A percentile compares a stretch with the other conserved stretches of the same genome.
Evolutionary conservation across 2,329 filamentous ascomycete species (phyloP).

Genomic region (Arthrinium phaeospermum): DNA sequence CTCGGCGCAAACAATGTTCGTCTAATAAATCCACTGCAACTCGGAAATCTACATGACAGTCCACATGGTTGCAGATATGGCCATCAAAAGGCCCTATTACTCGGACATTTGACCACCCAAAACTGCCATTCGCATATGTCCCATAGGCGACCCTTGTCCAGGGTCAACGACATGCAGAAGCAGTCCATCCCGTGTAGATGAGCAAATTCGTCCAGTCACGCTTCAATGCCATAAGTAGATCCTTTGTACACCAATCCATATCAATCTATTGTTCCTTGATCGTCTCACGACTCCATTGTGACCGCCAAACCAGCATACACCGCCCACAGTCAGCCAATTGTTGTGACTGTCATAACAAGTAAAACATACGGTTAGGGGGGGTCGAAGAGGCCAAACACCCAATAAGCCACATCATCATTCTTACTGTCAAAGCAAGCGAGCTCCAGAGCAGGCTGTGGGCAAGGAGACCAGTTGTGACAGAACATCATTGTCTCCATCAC

Average conservation of each 20-base stretch:
- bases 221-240: not conserved
- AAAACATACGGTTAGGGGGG: not conserved
- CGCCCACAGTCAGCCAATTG: not conserved
- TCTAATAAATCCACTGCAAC: not conserved
- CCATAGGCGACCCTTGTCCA: not conserved
- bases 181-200: not conserved
- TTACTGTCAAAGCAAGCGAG: not conserved
- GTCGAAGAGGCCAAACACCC: not conserved
- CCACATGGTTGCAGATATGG: conserved; percentile 13
- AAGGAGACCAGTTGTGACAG: not conserved
- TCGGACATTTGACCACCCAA: not conserved
- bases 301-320: not conserved
- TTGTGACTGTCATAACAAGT: not conserved
- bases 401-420: not conserved
- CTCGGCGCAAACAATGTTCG: not conserved
- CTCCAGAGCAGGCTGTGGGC: not conserved
- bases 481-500: not conserved
- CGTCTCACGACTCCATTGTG: not conserved
- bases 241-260: not conserved
- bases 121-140: not conserved
- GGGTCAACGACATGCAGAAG: not conserved
- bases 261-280: not conserved
- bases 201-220: not conserved
- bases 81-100: not conserved
- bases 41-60: conserved; percentile 1